phyloP scores from a whole-genome alignment of 495 filamentous ascomycete genomes.

The Annulohypoxylon bovei region DNA sequence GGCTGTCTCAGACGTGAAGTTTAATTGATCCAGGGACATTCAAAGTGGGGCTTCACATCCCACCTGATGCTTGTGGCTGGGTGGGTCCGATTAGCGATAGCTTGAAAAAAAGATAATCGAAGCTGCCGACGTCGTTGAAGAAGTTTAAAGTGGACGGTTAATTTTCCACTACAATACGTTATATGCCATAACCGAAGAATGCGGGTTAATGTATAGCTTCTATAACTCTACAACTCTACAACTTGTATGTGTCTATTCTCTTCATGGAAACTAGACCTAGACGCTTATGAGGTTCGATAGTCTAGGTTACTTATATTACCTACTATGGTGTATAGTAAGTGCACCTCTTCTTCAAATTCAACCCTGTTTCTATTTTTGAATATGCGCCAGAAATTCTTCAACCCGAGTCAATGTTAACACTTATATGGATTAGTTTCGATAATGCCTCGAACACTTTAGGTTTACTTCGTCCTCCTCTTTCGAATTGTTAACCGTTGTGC shows the following conservation, averaged over 20 bases:
- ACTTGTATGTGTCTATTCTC: not conserved
- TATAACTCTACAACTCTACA: not conserved
- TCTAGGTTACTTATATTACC: too few relatives aligned
- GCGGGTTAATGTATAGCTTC: not conserved
- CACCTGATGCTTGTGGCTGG: constrained; percentile 14
- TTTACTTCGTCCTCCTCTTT: not conserved
- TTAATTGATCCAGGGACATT: not conserved
- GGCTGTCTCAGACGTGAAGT: not conserved
- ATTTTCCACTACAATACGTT: not conserved
- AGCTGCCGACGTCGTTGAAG: constrained; percentile 3
- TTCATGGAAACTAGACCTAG: not conserved
- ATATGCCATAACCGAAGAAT: not conserved
- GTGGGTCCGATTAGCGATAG: constrained; percentile 26
- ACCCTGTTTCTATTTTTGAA: not conserved
- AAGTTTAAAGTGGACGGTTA: not conserved
- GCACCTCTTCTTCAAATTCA: not conserved
- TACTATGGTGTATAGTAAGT: constrained; percentile 8
- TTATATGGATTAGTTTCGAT: not conserved
- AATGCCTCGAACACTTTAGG: constrained; percentile 15
- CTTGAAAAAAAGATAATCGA: constrained; percentile 14
- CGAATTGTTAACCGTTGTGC: constrained; percentile 4
- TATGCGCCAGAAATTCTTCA: not conserved
- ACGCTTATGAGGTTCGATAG: not conserved
- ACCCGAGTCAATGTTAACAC: not conserved
- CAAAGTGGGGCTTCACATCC: not conserved